Percentiles rank a stretch among this genome's conserved stretches.
These are phyloP conservation scores for Colletotrichum filicis DNA, from an alignment of 2,329 filamentous ascomycete species.

Conservation along the genomic window DNA sequence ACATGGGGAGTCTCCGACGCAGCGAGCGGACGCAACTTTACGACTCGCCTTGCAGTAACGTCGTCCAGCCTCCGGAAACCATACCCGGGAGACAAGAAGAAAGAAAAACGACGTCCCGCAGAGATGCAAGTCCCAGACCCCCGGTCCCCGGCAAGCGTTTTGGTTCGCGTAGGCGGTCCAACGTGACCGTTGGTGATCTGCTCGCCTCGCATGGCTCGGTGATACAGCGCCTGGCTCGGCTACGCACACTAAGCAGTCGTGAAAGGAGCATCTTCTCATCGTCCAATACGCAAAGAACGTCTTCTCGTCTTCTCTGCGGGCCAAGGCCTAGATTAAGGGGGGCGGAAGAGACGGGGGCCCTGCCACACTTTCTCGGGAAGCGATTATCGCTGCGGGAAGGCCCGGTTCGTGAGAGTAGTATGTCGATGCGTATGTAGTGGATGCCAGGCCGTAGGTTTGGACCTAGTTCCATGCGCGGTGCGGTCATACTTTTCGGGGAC, in stretches of 20 bases:
- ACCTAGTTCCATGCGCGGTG: constrained; percentile 19
- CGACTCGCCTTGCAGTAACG: constrained; percentile 5
- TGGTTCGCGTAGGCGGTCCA: constrained; percentile 3
- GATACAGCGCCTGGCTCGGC: constrained; percentile 25
- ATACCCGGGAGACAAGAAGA: constrained; percentile 1
- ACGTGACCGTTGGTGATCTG: constrained; percentile 26
- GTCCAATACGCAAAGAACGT: constrained; percentile 15
- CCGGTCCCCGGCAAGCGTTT: constrained; percentile 13
- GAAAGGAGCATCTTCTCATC: background rate
- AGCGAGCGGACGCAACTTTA: constrained; percentile 16
- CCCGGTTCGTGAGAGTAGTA: constrained; percentile 20
- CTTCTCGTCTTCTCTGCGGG: background rate
- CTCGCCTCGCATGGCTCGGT: constrained; percentile 18
- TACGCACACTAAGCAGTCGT: background rate
- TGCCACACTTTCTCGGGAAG: constrained; percentile 12
- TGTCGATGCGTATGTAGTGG: background rate
- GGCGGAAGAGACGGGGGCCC: background rate
- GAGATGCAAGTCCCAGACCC: constrained; percentile 16
- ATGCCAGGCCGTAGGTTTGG: constrained; percentile 4
- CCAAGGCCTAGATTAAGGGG: background rate
- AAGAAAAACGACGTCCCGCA: background rate
- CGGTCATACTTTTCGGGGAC: constrained; percentile 27
- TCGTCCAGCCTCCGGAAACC: background rate
- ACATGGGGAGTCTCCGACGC: constrained; percentile 15
- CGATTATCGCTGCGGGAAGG: constrained; percentile 23